Percentiles rank a stretch among this genome's conserved stretches.
phyloP scores from a whole-genome alignment of 352 stramenopile species.

The Globisporangium middletonii region DNA sequence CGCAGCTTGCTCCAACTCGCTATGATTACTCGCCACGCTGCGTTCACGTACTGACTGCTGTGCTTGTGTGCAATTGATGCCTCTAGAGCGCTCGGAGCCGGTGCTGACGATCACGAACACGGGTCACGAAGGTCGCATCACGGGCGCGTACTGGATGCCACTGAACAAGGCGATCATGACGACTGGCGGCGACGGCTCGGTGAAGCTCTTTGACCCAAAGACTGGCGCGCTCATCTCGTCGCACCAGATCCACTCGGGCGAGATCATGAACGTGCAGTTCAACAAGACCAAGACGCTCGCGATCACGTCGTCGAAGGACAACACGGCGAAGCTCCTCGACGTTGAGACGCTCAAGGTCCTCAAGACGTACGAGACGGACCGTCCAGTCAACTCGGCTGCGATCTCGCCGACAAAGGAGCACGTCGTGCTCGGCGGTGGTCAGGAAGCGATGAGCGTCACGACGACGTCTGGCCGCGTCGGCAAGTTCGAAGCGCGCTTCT shows the following conservation, averaged over 20 bases:
- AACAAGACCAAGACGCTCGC: constrained; percentile 96
- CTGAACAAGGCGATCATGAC: constrained; percentile 85
- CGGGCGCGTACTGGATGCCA: constrained; percentile 79
- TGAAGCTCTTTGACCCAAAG: constrained; percentile 80
- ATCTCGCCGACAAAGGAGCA: constrained; percentile 96
- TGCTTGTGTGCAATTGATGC: not conserved
- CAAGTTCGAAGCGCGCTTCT: constrained; percentile 97
- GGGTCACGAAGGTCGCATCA: constrained; percentile 76
- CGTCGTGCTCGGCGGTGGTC: constrained; percentile 96
- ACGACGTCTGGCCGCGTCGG: constrained; percentile 90
- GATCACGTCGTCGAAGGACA: constrained; percentile 97
- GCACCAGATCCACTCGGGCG: constrained; percentile 91
- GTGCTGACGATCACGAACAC: constrained; percentile 75
- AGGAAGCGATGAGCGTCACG: constrained; percentile 99
- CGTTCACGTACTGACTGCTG: not conserved
- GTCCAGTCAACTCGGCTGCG: constrained; percentile 97
- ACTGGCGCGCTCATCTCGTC: constrained; percentile 68
- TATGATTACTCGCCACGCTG: too few species aligned
- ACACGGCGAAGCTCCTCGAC: constrained; percentile 96
- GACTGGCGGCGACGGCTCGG: constrained; percentile 70
- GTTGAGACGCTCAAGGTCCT: constrained; percentile 93
- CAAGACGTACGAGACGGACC: constrained; percentile 98
- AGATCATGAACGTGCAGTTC: constrained; percentile 95
- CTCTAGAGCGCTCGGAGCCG: constrained; percentile 41
- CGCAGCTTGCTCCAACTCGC: too few species aligned